These are phyloP conservation scores for Exophiala calicioides DNA, from an alignment of 2,329 filamentous ascomycete species.

Conservation along the genomic window DNA sequence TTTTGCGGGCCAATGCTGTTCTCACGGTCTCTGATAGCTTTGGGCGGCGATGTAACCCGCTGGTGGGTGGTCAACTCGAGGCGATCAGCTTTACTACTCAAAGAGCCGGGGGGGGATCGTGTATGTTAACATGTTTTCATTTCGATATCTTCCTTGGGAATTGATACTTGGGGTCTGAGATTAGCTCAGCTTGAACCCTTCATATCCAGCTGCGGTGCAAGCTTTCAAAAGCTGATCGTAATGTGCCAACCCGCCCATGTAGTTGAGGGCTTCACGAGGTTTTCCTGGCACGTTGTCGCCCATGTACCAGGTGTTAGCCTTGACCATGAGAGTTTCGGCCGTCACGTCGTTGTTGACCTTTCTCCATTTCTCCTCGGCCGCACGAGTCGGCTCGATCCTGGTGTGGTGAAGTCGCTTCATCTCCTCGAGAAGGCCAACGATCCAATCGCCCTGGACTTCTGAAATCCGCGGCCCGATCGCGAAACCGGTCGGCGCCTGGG, in stretches of 20 bases:
- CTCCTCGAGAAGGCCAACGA: slow-evolving; percentile 4
- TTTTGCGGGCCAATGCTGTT: too few relatives aligned
- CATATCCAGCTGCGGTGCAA: slow-evolving; percentile 2
- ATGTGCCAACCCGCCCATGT: slow-evolving; percentile 5
- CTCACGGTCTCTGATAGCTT: too few relatives aligned
- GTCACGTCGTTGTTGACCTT: slow-evolving; percentile 34
- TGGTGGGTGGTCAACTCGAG: too few relatives aligned
- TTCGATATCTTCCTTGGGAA: too few relatives aligned
- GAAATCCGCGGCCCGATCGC: slow-evolving; percentile 57
- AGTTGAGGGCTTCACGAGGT: slow-evolving; percentile 49
- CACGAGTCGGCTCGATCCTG: slow-evolving; percentile 52
- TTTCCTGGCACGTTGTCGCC: slow-evolving; percentile 58
- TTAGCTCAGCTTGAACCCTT: slow-evolving; percentile 2
- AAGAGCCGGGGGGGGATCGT: too few relatives aligned
- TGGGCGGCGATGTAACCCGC: too few relatives aligned
- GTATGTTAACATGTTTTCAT: too few relatives aligned
- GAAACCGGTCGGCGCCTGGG: slow-evolving; percentile 43
- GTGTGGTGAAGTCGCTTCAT: background rate
- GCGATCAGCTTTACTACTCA: too few relatives aligned
- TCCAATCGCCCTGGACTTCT: slow-evolving; percentile 59
- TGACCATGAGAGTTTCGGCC: background rate
- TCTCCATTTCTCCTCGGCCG: slow-evolving; percentile 32
- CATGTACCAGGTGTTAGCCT: slow-evolving; percentile 46
- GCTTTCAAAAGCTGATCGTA: slow-evolving; percentile 1
- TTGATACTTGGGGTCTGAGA: background rate